phyloP scores from a whole-genome alignment of 768 basidiomycete genomes.

The Polyporus arcularius region DNA sequence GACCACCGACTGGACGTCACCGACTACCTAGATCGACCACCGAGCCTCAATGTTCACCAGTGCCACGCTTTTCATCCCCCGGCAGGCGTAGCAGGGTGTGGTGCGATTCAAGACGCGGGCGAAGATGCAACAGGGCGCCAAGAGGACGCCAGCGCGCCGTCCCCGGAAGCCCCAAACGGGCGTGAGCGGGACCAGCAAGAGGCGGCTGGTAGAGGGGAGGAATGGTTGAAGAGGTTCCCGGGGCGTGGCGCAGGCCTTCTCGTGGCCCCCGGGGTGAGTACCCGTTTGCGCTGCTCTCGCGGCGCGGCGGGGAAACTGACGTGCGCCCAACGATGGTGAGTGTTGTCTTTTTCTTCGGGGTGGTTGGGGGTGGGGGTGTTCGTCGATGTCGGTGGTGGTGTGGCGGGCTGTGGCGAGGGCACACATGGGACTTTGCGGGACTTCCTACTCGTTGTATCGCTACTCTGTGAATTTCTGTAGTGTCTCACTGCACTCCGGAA shows the following conservation, averaged over 20 bases:
- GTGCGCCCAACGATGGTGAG: constrained; percentile 4
- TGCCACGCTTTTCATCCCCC: constrained; percentile 1
- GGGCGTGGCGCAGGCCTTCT: constrained; percentile 19
- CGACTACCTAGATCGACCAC: neutral
- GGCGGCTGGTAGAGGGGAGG: constrained; percentile 14
- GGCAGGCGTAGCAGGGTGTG: constrained; percentile 2
- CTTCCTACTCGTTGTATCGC: neutral
- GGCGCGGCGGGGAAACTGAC: constrained; percentile 6
- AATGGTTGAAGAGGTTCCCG: constrained; percentile 13
- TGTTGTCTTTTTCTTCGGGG: too few species aligned
- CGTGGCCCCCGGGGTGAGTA: constrained; percentile 21
- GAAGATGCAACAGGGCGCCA: constrained; percentile 8
- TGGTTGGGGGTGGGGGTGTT: too few species aligned
- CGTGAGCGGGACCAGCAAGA: constrained; percentile 3
- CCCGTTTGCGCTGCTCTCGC: neutral
- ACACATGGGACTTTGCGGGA: neutral
- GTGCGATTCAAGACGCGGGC: constrained; percentile 4
- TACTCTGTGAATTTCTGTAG: neutral
- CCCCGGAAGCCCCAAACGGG: constrained; percentile 2
- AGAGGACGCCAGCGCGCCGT: constrained; percentile 1
- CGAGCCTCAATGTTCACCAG: neutral
- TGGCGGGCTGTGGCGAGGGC: too few species aligned
- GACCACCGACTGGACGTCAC: too few species aligned
- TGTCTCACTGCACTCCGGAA: too few species aligned
- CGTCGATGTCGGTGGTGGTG: too few species aligned